Base-by-base conservation (phyloP, 495 filamentous ascomycete species). In the Xylaria flabelliformis region DNA sequence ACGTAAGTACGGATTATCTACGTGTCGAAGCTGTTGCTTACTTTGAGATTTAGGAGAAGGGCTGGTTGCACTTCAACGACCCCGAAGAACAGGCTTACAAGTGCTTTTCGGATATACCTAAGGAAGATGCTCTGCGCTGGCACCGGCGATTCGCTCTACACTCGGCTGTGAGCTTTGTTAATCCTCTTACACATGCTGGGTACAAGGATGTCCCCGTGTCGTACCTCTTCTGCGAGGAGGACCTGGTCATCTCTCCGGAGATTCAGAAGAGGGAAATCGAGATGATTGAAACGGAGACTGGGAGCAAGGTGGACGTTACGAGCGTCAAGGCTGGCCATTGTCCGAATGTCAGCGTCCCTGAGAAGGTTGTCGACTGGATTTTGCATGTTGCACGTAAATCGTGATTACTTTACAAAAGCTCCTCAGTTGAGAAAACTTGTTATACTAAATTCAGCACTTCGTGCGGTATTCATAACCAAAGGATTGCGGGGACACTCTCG, bases 171-270 rank as follows among this genome's bases (percentile, higher is more conserved):
- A 81, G 76, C 44, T 82, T 82, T 67, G 48, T 21, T 19, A 78
- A 74, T 26, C 17, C 62, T 2, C 72, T 81, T 39, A 86, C 79
- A 10, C 80, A 83, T 69, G 78, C 84, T 0, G 84, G 81, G 0
- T 89, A 86, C 75, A 83, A 78, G 59, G 69, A 84, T 59, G 77
- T 87, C 15, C 84, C 85, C 0, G 78, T 77, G 13, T 85, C 85
- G 1, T 89, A 87, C 64, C 64, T 89, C 2, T 66, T 88, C 12
- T 88, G 85, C 67, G 78, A 83, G 15, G 72, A 80, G 13, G 86
- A 89, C 74, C 42, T 73, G n/a, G 78, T 82, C 13, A 80, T 85
- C 72, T 76, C 76, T 0, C 39, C 79, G 2, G 41, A 70, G 15
- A 70, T 71, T 2, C 86, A 88, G 77, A 82, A 78, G 67, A 69